These are phyloP conservation scores for Penicillium sp. DNA, from an alignment of 2,329 filamentous ascomycete genomes.

Conservation along the genomic window DNA sequence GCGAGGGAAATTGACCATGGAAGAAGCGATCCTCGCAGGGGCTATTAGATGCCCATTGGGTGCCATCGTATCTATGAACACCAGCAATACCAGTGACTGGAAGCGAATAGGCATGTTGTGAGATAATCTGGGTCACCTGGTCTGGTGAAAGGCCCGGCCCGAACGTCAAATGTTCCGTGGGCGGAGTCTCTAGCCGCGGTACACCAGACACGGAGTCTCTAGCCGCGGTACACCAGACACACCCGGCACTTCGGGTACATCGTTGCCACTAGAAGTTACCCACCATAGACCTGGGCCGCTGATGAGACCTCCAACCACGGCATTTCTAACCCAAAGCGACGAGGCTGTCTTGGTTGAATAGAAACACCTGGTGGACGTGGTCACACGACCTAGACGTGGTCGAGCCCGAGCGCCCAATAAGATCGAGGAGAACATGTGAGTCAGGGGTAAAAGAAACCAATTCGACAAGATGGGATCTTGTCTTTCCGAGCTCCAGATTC, in stretches of 20 bases:
- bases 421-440: background rate
- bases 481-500: background rate
- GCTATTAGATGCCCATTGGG: conserved; percentile 37
- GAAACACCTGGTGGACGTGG: conserved; percentile 4
- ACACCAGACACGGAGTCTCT: conserved; percentile 2
- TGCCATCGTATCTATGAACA: conserved; percentile 27
- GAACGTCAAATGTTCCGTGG: conserved; percentile 8
- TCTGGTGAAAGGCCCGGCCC: conserved; percentile 17
- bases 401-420: background rate
- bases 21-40: conserved; percentile 34
- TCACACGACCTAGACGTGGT: conserved; percentile 4
- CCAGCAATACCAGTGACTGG: conserved; percentile 16
- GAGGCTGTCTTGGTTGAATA: conserved; percentile 12
- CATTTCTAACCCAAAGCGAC: conserved; percentile 8
- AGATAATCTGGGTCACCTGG: conserved; percentile 24
- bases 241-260: background rate
- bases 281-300: conserved; percentile 21
- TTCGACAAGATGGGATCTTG: background rate
- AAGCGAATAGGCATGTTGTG: conserved; percentile 24
- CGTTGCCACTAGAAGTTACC: conserved; percentile 11
- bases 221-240: conserved; percentile 3
- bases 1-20: conserved; percentile 26
- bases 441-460: background rate
- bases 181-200: conserved; percentile 15
- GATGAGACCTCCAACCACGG: conserved; percentile 13